Conservation (phyloP, 257 asterid genomes). For the Plantago major region DNA sequence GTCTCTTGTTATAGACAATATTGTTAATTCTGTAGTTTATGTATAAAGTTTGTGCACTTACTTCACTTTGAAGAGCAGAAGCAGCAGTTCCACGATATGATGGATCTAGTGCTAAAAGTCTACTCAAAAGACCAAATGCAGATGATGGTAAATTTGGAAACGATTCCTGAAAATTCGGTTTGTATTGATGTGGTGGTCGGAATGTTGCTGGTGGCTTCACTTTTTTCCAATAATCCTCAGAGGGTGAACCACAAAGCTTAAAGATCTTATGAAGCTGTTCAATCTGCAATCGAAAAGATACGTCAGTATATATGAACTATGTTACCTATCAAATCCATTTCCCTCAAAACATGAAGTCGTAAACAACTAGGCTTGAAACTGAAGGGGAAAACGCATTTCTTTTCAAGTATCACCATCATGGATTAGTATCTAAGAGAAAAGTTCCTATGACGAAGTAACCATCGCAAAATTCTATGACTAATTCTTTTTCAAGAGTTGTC, state of each 20-base stretch:
- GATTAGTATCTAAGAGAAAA: no score
- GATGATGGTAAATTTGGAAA: conserved; percentile 53
- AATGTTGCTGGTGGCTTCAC: conserved; percentile 69
- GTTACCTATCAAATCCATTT: no score
- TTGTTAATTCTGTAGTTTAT: not conserved
- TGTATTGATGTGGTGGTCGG: conserved; percentile 57
- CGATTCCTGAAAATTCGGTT: conserved; percentile 45
- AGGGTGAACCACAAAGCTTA: conserved; percentile 79
- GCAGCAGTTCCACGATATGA: conserved; percentile 53
- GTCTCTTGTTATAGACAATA: no score
- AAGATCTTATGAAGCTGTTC: conserved; percentile 81
- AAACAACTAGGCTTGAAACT: no score
- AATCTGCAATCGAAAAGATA: conserved; percentile 34
- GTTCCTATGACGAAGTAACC: no score
- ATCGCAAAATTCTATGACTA: no score
- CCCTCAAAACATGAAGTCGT: no score
- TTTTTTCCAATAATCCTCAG: conserved; percentile 75
- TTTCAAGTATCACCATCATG: no score
- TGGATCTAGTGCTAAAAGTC: conserved; percentile 64
- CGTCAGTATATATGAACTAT: no score
- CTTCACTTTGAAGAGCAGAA: conserved; percentile 49
- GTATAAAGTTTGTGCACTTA: conserved; percentile 24
- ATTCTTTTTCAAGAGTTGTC: no score
- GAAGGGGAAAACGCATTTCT: no score
- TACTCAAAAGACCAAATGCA: conserved; percentile 38